Base-by-base conservation (phyloP, 371 early-diverging fungal species). In the Entomophthora muscae region DNA sequence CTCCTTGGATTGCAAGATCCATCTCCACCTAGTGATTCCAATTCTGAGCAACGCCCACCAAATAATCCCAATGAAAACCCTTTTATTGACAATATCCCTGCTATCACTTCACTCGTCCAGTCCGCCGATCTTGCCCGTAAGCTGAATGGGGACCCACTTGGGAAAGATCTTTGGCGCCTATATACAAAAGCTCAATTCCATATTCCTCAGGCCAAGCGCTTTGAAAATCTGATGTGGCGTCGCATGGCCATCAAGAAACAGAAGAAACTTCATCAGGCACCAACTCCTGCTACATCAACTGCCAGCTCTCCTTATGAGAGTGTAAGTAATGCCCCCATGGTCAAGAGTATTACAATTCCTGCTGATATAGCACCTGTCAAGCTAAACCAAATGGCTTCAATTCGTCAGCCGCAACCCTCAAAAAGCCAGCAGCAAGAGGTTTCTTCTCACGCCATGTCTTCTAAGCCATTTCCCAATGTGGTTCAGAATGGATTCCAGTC, bases 221-320 rank as follows among this genome's bases (percentile, higher is more conserved):
- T 84, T 3, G 85, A 85, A 65, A 85, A 85, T 66, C 60, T 83
- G 26, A 79, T 82, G 2, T 85, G 85, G 85, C 77, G 85, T 26
- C 76, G 80, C 73, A 83, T 85, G 85, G 79, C 80, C 17, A 75
- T 82, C 72, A 75, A 76, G 0, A 65, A 72, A 53, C 73, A 76
- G 56, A 72, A 76, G 65, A n/a, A n/a, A n/a, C 33, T 63, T 58
- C 52, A 51, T 22, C 27, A 32, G 28, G 31, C 58, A n/a, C 42
- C 42, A 10, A 52, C 29, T 26, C 52, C 52, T 28, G 52, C 52
- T 21, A 7, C 28, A 27, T 63, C 57, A 54, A 42, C 69, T 67
- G 26, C 24, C 67, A n/a, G 17, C 22, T 17, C 32, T 7, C 22
- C 32, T 17, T 23, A 7, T 56, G 24, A 7, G 58, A 27, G 26